These are phyloP conservation scores for Lithocarpus polystachyus DNA, from an alignment of 306 rosid species.

Conservation along the genomic window DNA sequence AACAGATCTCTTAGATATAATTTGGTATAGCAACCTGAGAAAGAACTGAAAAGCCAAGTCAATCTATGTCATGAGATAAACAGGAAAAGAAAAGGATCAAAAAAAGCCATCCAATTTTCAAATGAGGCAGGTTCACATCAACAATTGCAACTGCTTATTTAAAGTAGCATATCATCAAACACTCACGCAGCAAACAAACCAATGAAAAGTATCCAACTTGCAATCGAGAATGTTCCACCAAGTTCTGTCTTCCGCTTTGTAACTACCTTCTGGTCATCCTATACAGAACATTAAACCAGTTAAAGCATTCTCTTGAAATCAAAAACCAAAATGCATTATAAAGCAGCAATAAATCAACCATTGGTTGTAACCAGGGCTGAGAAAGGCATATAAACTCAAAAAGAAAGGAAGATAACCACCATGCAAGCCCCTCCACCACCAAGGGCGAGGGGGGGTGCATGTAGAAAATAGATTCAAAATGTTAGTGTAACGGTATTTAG, in stretches of 20 bases:
- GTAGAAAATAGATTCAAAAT: too few species aligned
- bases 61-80: constrained; percentile 29
- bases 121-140: background rate
- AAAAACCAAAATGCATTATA: background rate
- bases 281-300: constrained; percentile 21
- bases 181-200: constrained; percentile 96
- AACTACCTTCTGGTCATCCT: constrained; percentile 89
- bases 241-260: constrained; percentile 97
- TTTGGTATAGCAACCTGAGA: constrained; percentile 90
- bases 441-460: too few species aligned
- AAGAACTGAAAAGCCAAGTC: constrained; percentile 43
- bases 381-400: too few species aligned
- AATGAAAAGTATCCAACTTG: constrained; percentile 92
- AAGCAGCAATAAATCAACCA: background rate
- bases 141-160: background rate
- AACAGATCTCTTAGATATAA: constrained; percentile 78
- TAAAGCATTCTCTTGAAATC: constrained; percentile 19
- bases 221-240: constrained; percentile 93
- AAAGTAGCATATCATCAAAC: constrained; percentile 15
- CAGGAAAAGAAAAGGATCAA: background rate
- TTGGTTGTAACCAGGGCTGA: too few species aligned
- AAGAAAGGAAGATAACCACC: too few species aligned
- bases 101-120: background rate
- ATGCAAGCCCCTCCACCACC: too few species aligned
- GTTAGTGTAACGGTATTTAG: too few species aligned